Evolutionary conservation across 2,329 filamentous ascomycete species (phyloP), one percentile per base, ranked within the genome.

Genomic region (Penicillium vulpinum): DNA sequence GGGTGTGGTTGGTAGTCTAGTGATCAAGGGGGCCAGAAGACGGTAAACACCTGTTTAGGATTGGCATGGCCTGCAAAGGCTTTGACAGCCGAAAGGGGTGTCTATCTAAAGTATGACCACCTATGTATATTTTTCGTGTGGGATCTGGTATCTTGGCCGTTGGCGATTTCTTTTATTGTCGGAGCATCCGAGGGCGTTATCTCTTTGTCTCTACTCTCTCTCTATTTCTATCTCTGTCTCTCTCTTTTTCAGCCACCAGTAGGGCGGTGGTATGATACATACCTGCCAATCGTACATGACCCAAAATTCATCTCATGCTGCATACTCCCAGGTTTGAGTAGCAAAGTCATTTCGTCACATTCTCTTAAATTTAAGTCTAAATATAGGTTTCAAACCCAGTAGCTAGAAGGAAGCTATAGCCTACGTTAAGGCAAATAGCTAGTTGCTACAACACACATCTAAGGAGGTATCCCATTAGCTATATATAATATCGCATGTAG

Each of bases 1-100:
- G 2, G 94, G 93, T n/a, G 87, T 97, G 16, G 87, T 97, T 16
- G 94, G 93, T 33, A 92, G 91, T 15, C 85, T 97, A 69, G 74
- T 99, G 62, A 83, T 97, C 72, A 88, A 86, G 76, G 90, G 91
- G 61, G 77, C 88, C 59, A 84, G 87, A 62, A 85, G 85, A 76
- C 87, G 77, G 62, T 82, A 72, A 67, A 62, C 26, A 58, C 48
- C 41, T 40, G 28, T 28, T 55, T 36, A 33, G 36, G 38, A 54
- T 56, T 58, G 52, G 53, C 54, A 15, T 49, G 35, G 59, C 46
- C 60, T 63, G 56, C 54, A 63, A 63, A 59, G 56, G 61, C 52
- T 58, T 50, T 59, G 59, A 56, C 60, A 52, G 40, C 54, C 54
- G 39, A 26, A 44, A 28, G 16, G 43, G 31, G 13, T 52, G 41